phyloP scores from a whole-genome alignment of 208 protist species.

The Trypanosoma lewisi region DNA sequence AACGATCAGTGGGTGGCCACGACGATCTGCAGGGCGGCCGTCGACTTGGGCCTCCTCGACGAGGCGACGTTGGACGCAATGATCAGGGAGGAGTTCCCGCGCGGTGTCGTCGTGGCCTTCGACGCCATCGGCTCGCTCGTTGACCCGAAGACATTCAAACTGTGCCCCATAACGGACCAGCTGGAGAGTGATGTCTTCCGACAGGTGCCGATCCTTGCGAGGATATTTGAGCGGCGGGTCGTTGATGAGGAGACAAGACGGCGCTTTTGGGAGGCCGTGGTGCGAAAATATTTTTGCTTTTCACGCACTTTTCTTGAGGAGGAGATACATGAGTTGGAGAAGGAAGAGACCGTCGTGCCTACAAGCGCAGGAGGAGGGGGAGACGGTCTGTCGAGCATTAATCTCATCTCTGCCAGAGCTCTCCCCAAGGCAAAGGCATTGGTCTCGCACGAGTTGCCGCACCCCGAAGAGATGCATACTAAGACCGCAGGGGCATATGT shows the following conservation, averaged over 20 bases:
- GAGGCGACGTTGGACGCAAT: constrained; percentile 40
- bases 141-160: constrained; percentile 58
- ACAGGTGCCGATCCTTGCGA: constrained; percentile 73
- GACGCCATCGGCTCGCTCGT: constrained; percentile 77
- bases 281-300: constrained; percentile 86
- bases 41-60: constrained; percentile 65
- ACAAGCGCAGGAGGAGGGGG: background rate
- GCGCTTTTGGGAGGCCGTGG: constrained; percentile 78
- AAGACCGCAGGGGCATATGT: background rate
- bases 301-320: constrained; percentile 80
- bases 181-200: constrained; percentile 79
- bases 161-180: constrained; percentile 77
- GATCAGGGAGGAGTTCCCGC: constrained; percentile 50
- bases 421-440: constrained; percentile 38
- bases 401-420: constrained; percentile 46
- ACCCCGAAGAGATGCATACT: background rate
- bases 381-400: constrained; percentile 39
- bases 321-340: constrained; percentile 45
- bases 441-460: constrained; percentile 1
- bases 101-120: constrained; percentile 69
- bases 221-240: constrained; percentile 57
- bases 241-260: constrained; percentile 53
- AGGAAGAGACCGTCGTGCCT: background rate
- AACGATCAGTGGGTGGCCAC: constrained; percentile 54
- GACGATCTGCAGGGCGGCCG: constrained; percentile 59